phyloP scores from a whole-genome alignment of 768 basidiomycete species.

The Gymnopilus dilepis region DNA sequence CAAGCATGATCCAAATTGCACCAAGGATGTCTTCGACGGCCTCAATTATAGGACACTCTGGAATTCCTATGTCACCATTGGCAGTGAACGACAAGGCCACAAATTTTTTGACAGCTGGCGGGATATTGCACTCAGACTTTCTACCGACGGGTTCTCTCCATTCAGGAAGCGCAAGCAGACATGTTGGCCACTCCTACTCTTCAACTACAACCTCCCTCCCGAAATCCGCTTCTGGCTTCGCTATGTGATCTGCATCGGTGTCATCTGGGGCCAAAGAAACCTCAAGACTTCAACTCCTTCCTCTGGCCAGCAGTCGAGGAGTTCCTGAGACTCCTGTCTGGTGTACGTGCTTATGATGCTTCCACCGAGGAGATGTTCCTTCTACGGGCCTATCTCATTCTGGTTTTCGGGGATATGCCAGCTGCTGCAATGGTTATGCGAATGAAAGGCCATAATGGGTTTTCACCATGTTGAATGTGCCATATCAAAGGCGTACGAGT shows the following conservation, averaged over 20 bases:
- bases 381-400: slow-evolving; percentile 25
- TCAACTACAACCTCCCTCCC: slow-evolving; percentile 37
- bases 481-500: slow-evolving; percentile 32
- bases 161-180: slow-evolving; percentile 37
- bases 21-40: slow-evolving; percentile 42
- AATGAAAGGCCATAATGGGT: slow-evolving; percentile 50
- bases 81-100: slow-evolving; percentile 25
- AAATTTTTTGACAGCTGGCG: slow-evolving; percentile 39
- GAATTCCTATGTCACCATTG: slow-evolving; percentile 22
- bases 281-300: slow-evolving; percentile 50
- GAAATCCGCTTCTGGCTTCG: slow-evolving; percentile 39
- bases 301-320: slow-evolving; percentile 46
- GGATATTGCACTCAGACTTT: slow-evolving; percentile 48
- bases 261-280: slow-evolving; percentile 52
- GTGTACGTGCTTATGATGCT: slow-evolving; percentile 37
- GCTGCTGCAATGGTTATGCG: slow-evolving; percentile 26
- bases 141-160: slow-evolving; percentile 46
- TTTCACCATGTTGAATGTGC: slow-evolving; percentile 41
- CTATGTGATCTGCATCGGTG: slow-evolving; percentile 42
- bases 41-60: slow-evolving; percentile 32
- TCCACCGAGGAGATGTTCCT: slow-evolving; percentile 9
- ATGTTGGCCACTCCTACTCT: slow-evolving; percentile 35
- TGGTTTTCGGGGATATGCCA: slow-evolving; percentile 29
- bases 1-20: slow-evolving; percentile 19
- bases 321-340: slow-evolving; percentile 36